phyloP scores from a whole-genome alignment of 2,329 filamentous ascomycete species.

The Pyrenophora graminea region DNA sequence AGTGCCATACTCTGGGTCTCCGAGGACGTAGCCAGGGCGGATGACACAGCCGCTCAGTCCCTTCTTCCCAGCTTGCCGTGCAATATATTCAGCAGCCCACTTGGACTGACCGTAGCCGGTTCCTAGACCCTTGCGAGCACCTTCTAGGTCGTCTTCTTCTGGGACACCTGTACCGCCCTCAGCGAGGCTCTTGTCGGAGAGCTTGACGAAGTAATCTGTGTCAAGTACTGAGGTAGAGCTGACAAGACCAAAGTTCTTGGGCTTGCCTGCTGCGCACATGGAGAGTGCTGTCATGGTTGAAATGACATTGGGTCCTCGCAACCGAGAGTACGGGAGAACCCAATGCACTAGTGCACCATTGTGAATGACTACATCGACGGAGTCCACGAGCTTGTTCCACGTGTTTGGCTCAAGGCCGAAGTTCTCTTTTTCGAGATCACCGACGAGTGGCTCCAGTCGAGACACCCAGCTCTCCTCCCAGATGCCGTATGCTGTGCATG shows the following conservation, averaged over 20 bases:
- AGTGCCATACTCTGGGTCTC: slow-evolving; percentile 70
- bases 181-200: slow-evolving; percentile 66
- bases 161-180: slow-evolving; percentile 67
- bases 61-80: slow-evolving; percentile 75
- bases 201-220: slow-evolving; percentile 75
- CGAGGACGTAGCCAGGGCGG: slow-evolving; percentile 83
- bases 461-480: slow-evolving; percentile 72
- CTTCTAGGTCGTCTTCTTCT: slow-evolving; percentile 78
- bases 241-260: slow-evolving; percentile 81
- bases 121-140: slow-evolving; percentile 74
- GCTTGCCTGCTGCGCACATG: slow-evolving; percentile 75
- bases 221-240: slow-evolving; percentile 83
- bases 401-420: slow-evolving; percentile 70
- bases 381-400: slow-evolving; percentile 68
- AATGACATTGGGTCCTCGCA: slow-evolving; percentile 77
- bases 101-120: slow-evolving; percentile 93
- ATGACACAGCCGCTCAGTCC: slow-evolving; percentile 77
- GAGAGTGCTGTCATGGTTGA: slow-evolving; percentile 75
- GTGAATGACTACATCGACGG: slow-evolving; percentile 72
- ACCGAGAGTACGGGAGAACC: slow-evolving; percentile 75
- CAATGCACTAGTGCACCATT: slow-evolving; percentile 77
- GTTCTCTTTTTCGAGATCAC: slow-evolving; percentile 72
- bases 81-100: slow-evolving; percentile 76
- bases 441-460: slow-evolving; percentile 69
- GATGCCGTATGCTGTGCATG: slow-evolving; percentile 75